Conservation (phyloP, 495 filamentous ascomycete species). For the Trichoderma gamsii region DNA sequence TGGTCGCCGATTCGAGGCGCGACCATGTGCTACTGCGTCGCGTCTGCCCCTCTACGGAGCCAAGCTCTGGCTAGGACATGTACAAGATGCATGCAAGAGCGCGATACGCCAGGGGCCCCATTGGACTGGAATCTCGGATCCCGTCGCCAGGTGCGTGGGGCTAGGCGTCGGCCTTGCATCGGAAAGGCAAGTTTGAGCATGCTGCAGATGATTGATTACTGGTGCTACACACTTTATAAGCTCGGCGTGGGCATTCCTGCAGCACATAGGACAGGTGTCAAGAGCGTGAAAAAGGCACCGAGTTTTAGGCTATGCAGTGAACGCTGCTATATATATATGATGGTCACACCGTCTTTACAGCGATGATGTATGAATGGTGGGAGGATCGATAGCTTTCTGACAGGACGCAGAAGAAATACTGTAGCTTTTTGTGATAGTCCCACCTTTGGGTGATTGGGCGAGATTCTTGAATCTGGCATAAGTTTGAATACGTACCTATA, state of each 20-base stretch:
- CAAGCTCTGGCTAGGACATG: background rate
- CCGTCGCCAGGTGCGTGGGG: background rate
- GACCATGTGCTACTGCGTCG: conserved; percentile 10
- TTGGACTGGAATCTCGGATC: conserved; percentile 13
- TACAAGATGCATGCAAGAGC: background rate
- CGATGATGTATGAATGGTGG: background rate
- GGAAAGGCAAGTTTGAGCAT: background rate
- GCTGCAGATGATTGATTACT: background rate
- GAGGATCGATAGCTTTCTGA: background rate
- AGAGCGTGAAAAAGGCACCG: background rate
- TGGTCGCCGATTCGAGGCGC: background rate
- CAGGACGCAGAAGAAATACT: background rate
- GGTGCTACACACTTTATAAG: background rate
- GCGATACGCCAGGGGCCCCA: conserved; percentile 5
- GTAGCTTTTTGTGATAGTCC: background rate
- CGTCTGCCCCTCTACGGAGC: conserved; percentile 4
- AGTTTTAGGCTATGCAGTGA: background rate
- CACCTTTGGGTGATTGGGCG: background rate
- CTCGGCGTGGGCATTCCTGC: background rate
- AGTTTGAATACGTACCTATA: background rate
- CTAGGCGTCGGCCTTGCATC: conserved; percentile 3
- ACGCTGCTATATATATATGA: conserved; percentile 3
- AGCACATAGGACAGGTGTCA: background rate
- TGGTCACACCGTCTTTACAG: background rate
- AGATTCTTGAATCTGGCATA: background rate